Evolutionary conservation across 2,329 filamentous ascomycete genomes (phyloP).

Genomic region (Colletotrichum cuscutae): DNA sequence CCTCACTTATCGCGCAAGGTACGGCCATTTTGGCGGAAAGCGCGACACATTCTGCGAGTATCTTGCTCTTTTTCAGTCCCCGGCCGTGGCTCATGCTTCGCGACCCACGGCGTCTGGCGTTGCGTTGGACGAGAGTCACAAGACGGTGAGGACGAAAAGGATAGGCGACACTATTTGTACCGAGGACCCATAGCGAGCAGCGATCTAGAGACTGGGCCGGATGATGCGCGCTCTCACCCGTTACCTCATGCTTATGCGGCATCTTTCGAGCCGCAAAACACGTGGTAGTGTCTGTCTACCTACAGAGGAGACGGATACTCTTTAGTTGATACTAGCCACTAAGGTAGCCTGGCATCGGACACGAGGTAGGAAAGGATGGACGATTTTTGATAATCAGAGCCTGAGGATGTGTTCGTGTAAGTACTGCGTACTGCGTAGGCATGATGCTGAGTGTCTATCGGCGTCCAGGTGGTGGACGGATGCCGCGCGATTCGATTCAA

Average conservation of each 20-base stretch:
- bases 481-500: neutral
- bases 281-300: neutral
- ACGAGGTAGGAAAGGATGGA: neutral
- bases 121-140: neutral
- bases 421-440: no score
- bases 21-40: slow-evolving; percentile 4
- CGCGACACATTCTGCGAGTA: neutral
- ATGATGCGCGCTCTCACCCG: no score
- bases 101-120: neutral
- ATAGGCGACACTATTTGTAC: slow-evolving; percentile 2
- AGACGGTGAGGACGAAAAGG: slow-evolving; percentile 19
- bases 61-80: neutral
- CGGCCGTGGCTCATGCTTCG: neutral
- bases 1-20: neutral
- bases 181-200: neutral
- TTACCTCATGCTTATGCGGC: neutral
- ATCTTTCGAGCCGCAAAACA: neutral
- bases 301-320: neutral
- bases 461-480: neutral
- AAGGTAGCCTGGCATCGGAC: neutral
- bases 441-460: neutral
- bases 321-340: neutral
- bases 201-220: neutral
- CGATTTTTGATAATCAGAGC: neutral
- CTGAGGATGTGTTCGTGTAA: no score